Evolutionary conservation across 192 early-diverging fungal species (phyloP), one percentile per base, ranked within the genome.

Genomic region (Podila horticola): DNA sequence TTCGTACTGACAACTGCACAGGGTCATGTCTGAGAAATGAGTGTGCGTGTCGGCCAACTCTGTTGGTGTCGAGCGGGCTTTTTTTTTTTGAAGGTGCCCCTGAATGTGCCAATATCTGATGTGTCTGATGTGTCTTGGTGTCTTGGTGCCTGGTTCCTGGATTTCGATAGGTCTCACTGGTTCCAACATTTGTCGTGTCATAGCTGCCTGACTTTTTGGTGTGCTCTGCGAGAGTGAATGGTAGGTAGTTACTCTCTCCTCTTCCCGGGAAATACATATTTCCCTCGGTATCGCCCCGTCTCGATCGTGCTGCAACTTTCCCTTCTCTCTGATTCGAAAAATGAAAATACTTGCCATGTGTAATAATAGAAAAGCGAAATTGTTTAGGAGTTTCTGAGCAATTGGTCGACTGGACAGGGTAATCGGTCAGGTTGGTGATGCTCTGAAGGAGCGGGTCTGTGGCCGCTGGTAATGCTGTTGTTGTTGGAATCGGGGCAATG

Each of bases 361-460:
- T 74, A 62, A 74, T 63, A 26, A 74, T 28, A 5, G 73, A 62
- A 22, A 74, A 41, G n/a, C 68, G 68, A 58, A 70, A 24, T n/a
- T 36, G 59, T 15, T 45, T 15, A 3, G 15, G 68, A 29, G 10
- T 15, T 26, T 67, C 59, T 5, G 58, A 62, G 50, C 65, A 74
- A 41, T 67, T 36, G 15, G 65, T 58, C 59, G 63, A 67, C 22
- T 31, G 33, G 26, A 48, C 51, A 2, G 58, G 50, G 5, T 62
- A 30, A 7, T 22, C n/a, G 30, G 68, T 70, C 6, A 36, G 9
- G 24, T 62, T 74, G 33, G 57, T 67, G 48, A 62, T 22, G 24
- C 29, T 22, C 9, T 15, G 60, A n/a, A 38, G 13, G 7, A 49
- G 19, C 4, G 31, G 22, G 19, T 41, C 30, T 29, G 33, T 24